A percentile compares a stretch with the other conserved stretches of the same genome.
These are phyloP conservation scores for Cynara cardunculus DNA, from an alignment of 129 eudicot genomes.

Conservation along the genomic window DNA sequence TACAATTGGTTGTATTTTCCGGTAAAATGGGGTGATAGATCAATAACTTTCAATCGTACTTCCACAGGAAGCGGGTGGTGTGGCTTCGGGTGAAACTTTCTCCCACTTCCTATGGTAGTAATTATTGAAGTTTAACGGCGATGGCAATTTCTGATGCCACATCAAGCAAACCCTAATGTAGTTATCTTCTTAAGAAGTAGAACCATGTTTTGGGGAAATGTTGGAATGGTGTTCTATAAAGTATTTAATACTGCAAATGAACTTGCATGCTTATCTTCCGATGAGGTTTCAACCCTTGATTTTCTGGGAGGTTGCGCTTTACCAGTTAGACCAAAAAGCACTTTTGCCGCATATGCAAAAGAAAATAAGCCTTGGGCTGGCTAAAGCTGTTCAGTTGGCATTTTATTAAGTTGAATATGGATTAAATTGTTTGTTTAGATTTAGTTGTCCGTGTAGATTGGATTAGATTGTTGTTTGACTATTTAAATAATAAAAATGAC, in stretches of 20 bases:
- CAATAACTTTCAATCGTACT: background rate
- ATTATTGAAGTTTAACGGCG: background rate
- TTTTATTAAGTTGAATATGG: background rate
- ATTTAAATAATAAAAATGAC: background rate
- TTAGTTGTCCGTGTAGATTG: background rate
- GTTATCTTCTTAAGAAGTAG: background rate
- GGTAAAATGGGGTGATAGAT: background rate
- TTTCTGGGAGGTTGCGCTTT: background rate
- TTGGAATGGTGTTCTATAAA: background rate
- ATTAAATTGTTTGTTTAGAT: no score
- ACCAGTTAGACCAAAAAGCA: background rate
- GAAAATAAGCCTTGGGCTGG: background rate
- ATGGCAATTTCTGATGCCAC: background rate
- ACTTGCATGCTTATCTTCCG: background rate
- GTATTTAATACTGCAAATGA: background rate
- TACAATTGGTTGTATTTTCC: background rate
- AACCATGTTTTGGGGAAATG: background rate
- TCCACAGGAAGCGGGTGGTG: background rate
- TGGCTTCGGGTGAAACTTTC: background rate
- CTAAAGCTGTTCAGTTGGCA: background rate
- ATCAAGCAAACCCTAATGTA: background rate
- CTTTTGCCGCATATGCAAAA: background rate
- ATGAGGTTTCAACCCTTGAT: background rate
- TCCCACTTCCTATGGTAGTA: background rate
- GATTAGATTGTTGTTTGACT: background rate